These are phyloP conservation scores for Dictyostelium firmibasis DNA, from an alignment of 78 protist genomes.

Conservation along the genomic window DNA sequence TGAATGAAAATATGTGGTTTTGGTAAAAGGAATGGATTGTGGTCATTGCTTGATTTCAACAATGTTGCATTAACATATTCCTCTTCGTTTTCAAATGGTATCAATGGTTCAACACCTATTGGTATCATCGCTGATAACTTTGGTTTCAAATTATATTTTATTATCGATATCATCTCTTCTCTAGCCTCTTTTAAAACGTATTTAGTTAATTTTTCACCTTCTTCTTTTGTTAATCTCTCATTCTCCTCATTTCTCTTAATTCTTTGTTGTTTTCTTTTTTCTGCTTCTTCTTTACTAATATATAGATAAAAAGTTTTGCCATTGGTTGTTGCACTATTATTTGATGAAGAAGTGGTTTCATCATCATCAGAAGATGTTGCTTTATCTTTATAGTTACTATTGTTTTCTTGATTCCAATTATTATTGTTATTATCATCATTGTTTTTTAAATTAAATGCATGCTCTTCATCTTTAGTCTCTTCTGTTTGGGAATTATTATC, in stretches of 20 bases:
- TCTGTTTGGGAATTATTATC: not conserved
- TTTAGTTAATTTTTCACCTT: not conserved
- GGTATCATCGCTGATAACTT: not conserved
- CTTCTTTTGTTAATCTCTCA: not conserved
- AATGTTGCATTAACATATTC: not conserved
- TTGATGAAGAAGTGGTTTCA: not conserved
- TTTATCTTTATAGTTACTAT: not conserved
- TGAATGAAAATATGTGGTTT: constrained; percentile 49
- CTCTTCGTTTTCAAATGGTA: not conserved
- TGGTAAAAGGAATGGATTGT: constrained; percentile 30
- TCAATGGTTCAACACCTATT: not conserved
- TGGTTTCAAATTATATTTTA: not conserved
- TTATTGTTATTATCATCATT: not conserved
- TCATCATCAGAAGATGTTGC: not conserved
- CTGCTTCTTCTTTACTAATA: not conserved
- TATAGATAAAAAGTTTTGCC: not conserved
- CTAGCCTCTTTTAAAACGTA: not conserved
- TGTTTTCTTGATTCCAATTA: not conserved
- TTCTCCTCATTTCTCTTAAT: not conserved
- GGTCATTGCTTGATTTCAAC: not conserved
- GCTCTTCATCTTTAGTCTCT: not conserved
- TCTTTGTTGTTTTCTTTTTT: not conserved
- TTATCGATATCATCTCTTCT: not conserved
- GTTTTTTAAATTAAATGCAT: not conserved
- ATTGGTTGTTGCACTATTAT: not conserved